A percentile compares a stretch with the other conserved stretches of the same genome.
Conservation (phyloP, 2,329 filamentous ascomycete species). For the Colletotrichum siamense region DNA sequence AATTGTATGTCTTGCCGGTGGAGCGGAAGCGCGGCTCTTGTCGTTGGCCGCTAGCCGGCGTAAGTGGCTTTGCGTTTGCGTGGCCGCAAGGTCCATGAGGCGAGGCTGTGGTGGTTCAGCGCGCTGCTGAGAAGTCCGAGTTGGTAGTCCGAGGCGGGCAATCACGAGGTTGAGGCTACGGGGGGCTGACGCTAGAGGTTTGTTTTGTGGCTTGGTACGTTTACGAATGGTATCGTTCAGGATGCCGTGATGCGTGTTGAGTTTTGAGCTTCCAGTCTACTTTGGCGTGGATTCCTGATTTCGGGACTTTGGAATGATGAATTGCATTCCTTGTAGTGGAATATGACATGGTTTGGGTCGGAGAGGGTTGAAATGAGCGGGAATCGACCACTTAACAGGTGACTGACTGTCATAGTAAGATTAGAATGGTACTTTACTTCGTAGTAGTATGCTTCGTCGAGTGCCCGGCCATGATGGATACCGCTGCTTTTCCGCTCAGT, state of each 20-base stretch:
- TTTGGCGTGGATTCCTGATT: not conserved
- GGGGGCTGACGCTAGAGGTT: not conserved
- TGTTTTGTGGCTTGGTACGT: not conserved
- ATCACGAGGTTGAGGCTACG: not conserved
- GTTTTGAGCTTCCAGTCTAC: not conserved
- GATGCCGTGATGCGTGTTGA: not conserved
- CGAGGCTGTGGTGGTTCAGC: not conserved
- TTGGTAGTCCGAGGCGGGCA: conserved; percentile 13
- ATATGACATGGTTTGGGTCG: not conserved
- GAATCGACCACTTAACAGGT: not conserved
- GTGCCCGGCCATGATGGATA: not conserved
- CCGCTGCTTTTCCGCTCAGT: not conserved
- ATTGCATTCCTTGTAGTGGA: not conserved
- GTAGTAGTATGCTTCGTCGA: not conserved
- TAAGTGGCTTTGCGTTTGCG: not conserved
- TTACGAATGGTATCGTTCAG: not conserved
- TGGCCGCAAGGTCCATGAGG: not conserved
- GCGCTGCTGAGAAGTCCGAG: not conserved
- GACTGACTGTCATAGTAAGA: not conserved
- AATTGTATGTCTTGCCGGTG: not conserved
- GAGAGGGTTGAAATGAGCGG: not conserved
- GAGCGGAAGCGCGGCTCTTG: not conserved
- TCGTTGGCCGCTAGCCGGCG: not conserved
- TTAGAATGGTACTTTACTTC: not conserved
- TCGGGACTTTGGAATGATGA: not conserved